phyloP scores from a whole-genome alignment of 805 yeast species.

The Kluyveromyces starmeri region DNA sequence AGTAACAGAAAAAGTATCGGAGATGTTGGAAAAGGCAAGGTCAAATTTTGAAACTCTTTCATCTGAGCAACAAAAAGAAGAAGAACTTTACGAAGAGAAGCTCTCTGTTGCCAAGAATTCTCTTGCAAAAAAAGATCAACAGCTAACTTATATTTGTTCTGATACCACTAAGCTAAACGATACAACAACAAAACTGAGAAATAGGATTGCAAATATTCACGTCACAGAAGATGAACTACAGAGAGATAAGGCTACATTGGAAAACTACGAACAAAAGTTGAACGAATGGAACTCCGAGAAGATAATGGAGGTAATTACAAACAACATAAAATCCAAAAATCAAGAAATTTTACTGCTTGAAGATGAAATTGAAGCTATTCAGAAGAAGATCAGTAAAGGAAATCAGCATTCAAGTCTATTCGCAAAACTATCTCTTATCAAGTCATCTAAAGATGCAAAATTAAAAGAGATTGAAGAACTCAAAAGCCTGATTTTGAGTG shows the following conservation, averaged over 20 bases:
- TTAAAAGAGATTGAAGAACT: slow-evolving; percentile 3
- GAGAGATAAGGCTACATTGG: slow-evolving; percentile 36
- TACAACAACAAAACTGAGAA: slow-evolving; percentile 32
- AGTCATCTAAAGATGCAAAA: slow-evolving; percentile 15
- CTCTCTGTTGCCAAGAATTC: slow-evolving; percentile 14
- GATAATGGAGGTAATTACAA: slow-evolving; percentile 24
- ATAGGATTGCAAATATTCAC: slow-evolving; percentile 31
- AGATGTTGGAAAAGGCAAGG: slow-evolving; percentile 3
- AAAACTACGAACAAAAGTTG: slow-evolving; percentile 31
- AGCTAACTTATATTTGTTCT: slow-evolving; percentile 36
- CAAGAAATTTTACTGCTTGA: slow-evolving; percentile 32
- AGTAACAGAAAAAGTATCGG: slow-evolving; percentile 2
- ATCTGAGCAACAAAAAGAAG: slow-evolving; percentile 10
- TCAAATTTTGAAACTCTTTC: slow-evolving; percentile 9
- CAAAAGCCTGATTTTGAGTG: neutral
- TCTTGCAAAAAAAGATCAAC: slow-evolving; percentile 28
- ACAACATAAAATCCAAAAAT: slow-evolving; percentile 33
- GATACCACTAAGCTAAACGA: slow-evolving; percentile 33
- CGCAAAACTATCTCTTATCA: slow-evolving; percentile 41
- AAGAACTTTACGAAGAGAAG: slow-evolving; percentile 9
- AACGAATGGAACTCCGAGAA: slow-evolving; percentile 22
- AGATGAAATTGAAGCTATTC: slow-evolving; percentile 42
- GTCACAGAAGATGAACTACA: slow-evolving; percentile 41
- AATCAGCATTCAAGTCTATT: slow-evolving; percentile 51
- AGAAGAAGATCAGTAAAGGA: slow-evolving; percentile 40